phyloP scores from a whole-genome alignment of 202 grass and related monocot genomes.

The Musa balbisiana region DNA sequence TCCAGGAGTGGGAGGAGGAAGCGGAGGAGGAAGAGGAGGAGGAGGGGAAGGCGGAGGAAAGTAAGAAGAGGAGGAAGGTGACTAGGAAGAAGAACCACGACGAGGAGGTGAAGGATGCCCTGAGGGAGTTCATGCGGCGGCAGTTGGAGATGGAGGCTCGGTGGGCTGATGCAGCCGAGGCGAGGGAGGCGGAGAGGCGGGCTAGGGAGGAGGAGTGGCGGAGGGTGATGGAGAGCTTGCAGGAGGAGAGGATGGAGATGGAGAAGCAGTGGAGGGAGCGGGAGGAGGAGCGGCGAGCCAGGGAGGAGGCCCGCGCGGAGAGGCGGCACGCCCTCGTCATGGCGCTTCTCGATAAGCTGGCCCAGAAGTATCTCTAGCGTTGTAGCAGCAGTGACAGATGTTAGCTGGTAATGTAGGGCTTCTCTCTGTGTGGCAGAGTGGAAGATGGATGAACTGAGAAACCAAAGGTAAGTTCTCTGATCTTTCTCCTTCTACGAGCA shows the following conservation, averaged over 20 bases:
- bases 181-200: conserved; percentile 58
- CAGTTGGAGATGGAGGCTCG: conserved; percentile 76
- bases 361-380: conserved; percentile 23
- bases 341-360: conserved; percentile 57
- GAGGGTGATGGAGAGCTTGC: conserved; percentile 51
- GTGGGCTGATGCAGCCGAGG: conserved; percentile 69
- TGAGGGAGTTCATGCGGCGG: conserved; percentile 67
- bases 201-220: conserved; percentile 81
- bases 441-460: too few relatives aligned
- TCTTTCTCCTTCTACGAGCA: too few relatives aligned
- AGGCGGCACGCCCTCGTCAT: conserved; percentile 54
- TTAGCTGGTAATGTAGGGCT: too few relatives aligned
- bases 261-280: conserved; percentile 57
- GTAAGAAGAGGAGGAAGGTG: conserved; percentile 2
- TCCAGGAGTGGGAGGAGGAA: conserved; percentile 33
- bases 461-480: too few relatives aligned
- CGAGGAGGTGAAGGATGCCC: conserved; percentile 50
- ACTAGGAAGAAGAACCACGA: conserved; percentile 19
- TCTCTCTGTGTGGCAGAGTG: too few relatives aligned
- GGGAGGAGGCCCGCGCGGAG: conserved; percentile 73
- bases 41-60: background rate
- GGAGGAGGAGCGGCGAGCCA: conserved; percentile 56
- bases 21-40: conserved; percentile 19
- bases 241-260: conserved; percentile 64
- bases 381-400: too few relatives aligned